Evolutionary conservation across 202 grass and related monocot species (phyloP).

Genomic region (Brachypodium distachyon): DNA sequence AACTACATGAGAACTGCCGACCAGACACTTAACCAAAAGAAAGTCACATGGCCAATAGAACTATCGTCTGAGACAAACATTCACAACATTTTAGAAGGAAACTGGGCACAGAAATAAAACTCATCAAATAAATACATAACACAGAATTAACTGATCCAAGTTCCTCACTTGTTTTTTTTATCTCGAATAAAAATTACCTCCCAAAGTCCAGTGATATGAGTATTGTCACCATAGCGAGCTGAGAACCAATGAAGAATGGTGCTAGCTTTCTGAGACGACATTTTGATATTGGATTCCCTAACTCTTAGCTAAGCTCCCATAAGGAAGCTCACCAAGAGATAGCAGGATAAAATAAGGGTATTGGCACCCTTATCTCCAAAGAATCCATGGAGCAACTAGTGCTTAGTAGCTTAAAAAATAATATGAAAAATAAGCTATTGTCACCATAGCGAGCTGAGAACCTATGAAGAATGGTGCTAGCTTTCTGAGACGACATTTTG

Average conservation of each 20-base stretch:
- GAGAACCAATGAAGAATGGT: slow-evolving; percentile 21
- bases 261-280: slow-evolving; percentile 43
- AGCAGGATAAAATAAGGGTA: slow-evolving; percentile 5
- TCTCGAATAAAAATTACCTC: background rate
- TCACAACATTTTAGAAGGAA: background rate
- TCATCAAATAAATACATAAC: background rate
- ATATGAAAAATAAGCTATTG: background rate
- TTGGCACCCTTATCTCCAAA: slow-evolving; percentile 1
- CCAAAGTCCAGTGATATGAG: background rate
- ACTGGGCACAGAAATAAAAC: background rate
- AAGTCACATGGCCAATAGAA: background rate
- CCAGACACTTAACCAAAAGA: no score
- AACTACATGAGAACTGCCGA: background rate
- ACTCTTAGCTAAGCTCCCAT: background rate
- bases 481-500: slow-evolving; percentile 49
- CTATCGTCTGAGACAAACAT: background rate
- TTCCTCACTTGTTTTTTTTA: background rate
- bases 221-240: slow-evolving; percentile 46
- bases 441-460: slow-evolving; percentile 44
- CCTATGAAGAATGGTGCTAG: slow-evolving; percentile 23
- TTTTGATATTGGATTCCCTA: slow-evolving; percentile 33
- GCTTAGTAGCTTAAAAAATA: background rate
- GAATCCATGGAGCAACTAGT: slow-evolving; percentile 18
- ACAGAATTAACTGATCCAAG: background rate
- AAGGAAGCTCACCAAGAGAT: slow-evolving; percentile 2